Conservation (phyloP, 495 filamentous ascomycete species). For the Cercophora scortea region DNA sequence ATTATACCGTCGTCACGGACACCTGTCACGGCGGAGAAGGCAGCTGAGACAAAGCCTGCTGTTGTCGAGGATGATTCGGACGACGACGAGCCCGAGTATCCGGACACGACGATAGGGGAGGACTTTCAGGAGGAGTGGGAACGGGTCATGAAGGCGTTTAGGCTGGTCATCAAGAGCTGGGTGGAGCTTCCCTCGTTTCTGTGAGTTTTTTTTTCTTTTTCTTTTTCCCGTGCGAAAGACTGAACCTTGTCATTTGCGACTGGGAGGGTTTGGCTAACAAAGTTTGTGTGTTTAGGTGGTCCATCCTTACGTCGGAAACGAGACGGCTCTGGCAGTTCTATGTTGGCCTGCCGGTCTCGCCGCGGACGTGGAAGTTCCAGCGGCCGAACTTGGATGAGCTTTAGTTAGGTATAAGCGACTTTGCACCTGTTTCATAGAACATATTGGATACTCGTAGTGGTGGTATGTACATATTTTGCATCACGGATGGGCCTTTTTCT, state of each 20-base stretch:
- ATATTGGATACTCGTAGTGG: too few relatives aligned
- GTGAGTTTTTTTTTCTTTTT: conserved; percentile 47
- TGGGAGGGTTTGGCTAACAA: conserved; percentile 13
- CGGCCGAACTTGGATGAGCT: conserved; percentile 48
- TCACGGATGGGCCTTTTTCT: not conserved
- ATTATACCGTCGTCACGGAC: conserved; percentile 21
- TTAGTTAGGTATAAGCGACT: conserved; percentile 14
- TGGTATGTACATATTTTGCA: not conserved
- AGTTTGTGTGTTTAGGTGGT: conserved; percentile 39
- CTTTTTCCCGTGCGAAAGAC: too few relatives aligned
- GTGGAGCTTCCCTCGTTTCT: conserved; percentile 54
- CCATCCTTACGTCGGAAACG: conserved; percentile 53
- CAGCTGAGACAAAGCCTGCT: conserved; percentile 4
- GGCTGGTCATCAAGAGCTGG: conserved; percentile 66
- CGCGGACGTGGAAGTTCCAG: conserved; percentile 58
- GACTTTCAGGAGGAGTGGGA: conserved; percentile 55
- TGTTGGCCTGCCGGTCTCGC: conserved; percentile 67
- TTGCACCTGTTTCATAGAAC: too few relatives aligned
- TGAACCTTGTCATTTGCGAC: not conserved
- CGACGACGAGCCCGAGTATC: conserved; percentile 30
- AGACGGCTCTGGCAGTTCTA: conserved; percentile 64
- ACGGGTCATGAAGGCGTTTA: conserved; percentile 50
- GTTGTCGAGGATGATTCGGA: conserved; percentile 15
- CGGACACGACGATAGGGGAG: conserved; percentile 40
- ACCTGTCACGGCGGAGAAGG: conserved; percentile 3